Conservation (phyloP, 163 green algal genomes). For the Scenedesmus sp. region DNA sequence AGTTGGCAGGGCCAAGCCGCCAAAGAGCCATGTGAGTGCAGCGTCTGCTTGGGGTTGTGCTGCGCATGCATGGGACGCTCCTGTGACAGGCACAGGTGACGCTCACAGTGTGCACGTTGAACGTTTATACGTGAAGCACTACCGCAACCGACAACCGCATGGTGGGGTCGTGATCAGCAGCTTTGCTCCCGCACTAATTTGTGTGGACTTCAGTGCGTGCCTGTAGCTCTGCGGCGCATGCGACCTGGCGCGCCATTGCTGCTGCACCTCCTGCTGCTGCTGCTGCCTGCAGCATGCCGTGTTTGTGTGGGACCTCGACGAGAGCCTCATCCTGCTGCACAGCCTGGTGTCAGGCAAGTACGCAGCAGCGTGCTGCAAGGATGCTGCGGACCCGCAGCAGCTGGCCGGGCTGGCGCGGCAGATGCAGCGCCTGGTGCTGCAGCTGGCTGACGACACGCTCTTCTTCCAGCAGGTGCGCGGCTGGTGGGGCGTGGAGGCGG, state of each 20-base stretch:
- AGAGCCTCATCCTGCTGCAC: conserved; percentile 76
- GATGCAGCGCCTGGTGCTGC: conserved; percentile 34
- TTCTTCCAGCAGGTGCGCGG: conserved; percentile 38
- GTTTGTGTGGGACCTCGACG: conserved; percentile 74
- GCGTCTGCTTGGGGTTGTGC: no score
- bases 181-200: no score
- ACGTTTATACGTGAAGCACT: background rate
- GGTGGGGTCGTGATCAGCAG: no score
- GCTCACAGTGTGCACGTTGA: background rate
- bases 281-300: conserved; percentile 49
- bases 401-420: conserved; percentile 8
- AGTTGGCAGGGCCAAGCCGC: background rate
- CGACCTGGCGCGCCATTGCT: background rate
- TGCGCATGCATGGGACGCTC: background rate
- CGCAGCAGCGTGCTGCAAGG: conserved; percentile 16
- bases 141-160: background rate
- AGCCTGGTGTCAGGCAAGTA: conserved; percentile 65
- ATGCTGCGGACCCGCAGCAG: background rate
- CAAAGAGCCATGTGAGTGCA: conserved; percentile 38
- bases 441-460: conserved; percentile 28
- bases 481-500: background rate
- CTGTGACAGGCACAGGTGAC: background rate
- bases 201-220: no score
- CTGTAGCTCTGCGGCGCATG: no score
- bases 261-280: background rate